A percentile compares a stretch with the other conserved stretches of the same genome.
Evolutionary conservation across 2,329 filamentous ascomycete species (phyloP).

Genomic region (Ampelomyces quisqualis): DNA sequence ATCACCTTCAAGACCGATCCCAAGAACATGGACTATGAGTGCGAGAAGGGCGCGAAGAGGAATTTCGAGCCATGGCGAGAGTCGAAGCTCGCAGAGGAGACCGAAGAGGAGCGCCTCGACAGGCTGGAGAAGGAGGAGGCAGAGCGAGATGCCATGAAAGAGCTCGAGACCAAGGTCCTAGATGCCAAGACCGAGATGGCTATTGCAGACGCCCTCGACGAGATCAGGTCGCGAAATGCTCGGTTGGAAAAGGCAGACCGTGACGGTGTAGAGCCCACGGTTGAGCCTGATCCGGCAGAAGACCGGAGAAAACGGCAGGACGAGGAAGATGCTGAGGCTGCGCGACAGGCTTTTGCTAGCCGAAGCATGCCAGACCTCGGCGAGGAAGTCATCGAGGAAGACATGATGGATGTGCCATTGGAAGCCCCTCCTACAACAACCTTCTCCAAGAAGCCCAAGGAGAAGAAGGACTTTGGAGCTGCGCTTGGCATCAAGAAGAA

Average conservation of each 20-base stretch:
- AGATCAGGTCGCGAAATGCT: constrained; percentile 90
- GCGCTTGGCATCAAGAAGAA: constrained; percentile 74
- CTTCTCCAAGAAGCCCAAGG: constrained; percentile 77
- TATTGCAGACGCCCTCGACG: constrained; percentile 91
- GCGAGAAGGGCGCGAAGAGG: constrained; percentile 78
- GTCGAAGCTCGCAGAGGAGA: constrained; percentile 68
- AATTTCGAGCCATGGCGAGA: constrained; percentile 92
- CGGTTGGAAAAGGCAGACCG: constrained; percentile 74
- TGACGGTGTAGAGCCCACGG: constrained; percentile 58
- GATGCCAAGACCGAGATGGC: constrained; percentile 96
- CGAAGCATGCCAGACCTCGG: constrained; percentile 48
- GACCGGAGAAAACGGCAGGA: constrained; percentile 67
- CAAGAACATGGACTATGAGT: constrained; percentile 87
- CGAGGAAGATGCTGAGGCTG: constrained; percentile 79
- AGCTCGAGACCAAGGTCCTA: constrained; percentile 87
- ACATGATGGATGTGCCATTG: constrained; percentile 42
- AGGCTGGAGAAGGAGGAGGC: constrained; percentile 76
- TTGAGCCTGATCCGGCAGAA: constrained; percentile 55
- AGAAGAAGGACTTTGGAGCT: constrained; percentile 79
- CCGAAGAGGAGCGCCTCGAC: constrained; percentile 83
- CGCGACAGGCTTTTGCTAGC: constrained; percentile 70
- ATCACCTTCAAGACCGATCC: constrained; percentile 95
- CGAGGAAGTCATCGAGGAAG: constrained; percentile 53
- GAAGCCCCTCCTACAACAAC: constrained; percentile 50
- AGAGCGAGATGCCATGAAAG: constrained; percentile 89